phyloP scores from a whole-genome alignment of 208 protist species.

The Trypanosoma boissoni region DNA sequence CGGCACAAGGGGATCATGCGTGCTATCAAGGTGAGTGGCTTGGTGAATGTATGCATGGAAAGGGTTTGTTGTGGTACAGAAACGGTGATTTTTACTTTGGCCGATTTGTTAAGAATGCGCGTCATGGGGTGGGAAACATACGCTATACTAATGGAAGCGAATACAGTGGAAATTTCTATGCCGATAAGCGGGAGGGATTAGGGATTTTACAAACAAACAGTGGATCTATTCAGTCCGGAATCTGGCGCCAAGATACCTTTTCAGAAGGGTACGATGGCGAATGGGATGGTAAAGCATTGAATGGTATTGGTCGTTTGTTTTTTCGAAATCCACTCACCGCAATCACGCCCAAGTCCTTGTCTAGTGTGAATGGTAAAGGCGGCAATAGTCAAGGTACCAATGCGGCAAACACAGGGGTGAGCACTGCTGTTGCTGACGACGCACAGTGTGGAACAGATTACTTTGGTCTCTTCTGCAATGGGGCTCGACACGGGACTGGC shows the following conservation, averaged over 20 bases:
- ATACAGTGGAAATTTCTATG: conserved; percentile 71
- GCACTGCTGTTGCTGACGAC: no score
- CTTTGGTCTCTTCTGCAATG: conserved; percentile 78
- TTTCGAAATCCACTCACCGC: conserved; percentile 8
- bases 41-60: conserved; percentile 75
- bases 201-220: conserved; percentile 57
- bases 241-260: conserved; percentile 60
- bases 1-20: conserved; percentile 1
- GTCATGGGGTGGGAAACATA: conserved; percentile 74
- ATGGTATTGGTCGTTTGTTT: conserved; percentile 64
- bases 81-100: conserved; percentile 86
- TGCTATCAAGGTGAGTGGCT: conserved; percentile 91
- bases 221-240: conserved; percentile 57
- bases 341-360: not conserved
- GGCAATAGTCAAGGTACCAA: not conserved
- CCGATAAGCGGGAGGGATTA: conserved; percentile 57
- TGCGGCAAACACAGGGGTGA: no score
- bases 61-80: conserved; percentile 76
- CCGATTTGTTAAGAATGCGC: conserved; percentile 51
- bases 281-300: conserved; percentile 67
- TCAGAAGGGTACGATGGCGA: conserved; percentile 86
- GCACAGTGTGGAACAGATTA: no score
- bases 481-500: conserved; percentile 62
- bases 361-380: conserved; percentile 1
- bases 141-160: conserved; percentile 64